Percentiles rank a stretch among this genome's conserved stretches.
phyloP scores from a whole-genome alignment of 2,329 filamentous ascomycete species.

The Penicillium fuscoglaucum region DNA sequence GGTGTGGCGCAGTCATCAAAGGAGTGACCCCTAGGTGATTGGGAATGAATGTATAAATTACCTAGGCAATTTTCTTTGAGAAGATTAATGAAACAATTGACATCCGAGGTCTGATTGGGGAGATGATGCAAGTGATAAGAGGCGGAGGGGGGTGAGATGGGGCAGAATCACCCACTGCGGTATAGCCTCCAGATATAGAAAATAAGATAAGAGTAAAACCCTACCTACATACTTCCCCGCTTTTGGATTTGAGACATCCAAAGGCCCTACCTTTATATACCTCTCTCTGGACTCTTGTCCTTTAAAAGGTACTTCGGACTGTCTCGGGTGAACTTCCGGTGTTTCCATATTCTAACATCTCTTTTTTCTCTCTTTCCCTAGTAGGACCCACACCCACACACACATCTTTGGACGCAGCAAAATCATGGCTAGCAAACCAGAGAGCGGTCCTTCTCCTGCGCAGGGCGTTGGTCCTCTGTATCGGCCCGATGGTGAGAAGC shows the following conservation, averaged over 20 bases:
- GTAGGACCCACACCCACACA: background rate
- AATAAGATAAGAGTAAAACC: slow-evolving; percentile 22
- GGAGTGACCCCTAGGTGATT: background rate
- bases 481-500: slow-evolving; percentile 72
- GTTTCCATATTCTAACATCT: background rate
- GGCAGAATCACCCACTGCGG: slow-evolving; percentile 16
- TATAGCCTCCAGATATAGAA: slow-evolving; percentile 12
- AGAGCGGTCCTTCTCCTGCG: slow-evolving; percentile 48
- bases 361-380: background rate
- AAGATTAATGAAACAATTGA: background rate
- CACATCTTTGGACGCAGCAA: background rate
- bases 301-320: slow-evolving; percentile 1
- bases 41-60: background rate
- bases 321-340: background rate
- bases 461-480: slow-evolving; percentile 80
- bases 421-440: slow-evolving; percentile 31
- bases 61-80: background rate
- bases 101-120: background rate
- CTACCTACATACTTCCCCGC: slow-evolving; percentile 15
- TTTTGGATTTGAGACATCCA: slow-evolving; percentile 6
- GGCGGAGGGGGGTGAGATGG: slow-evolving; percentile 9
- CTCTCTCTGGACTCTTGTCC: background rate
- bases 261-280: background rate
- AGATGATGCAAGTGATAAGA: slow-evolving; percentile 12
- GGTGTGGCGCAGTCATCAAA: slow-evolving; percentile 4